Conservation (phyloP, 2,329 filamentous ascomycete genomes). For the Clonostachys rosea region DNA sequence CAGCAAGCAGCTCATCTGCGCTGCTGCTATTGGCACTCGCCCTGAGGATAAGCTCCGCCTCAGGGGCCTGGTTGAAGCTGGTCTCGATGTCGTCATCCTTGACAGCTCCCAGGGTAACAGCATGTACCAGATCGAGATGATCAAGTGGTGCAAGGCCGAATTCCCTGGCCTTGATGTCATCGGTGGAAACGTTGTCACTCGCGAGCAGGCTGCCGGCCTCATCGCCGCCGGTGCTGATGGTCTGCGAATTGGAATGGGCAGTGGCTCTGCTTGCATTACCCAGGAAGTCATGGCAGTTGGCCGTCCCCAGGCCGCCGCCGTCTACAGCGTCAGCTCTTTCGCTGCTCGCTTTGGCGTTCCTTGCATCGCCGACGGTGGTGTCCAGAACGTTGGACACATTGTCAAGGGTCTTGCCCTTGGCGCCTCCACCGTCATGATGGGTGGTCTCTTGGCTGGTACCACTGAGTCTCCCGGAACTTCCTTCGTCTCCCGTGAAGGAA, state of each 20-base stretch:
- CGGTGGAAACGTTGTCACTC: slow-evolving; percentile 96
- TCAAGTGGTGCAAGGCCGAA: slow-evolving; percentile 89
- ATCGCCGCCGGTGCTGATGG: slow-evolving; percentile 95
- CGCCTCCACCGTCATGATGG: slow-evolving; percentile 98
- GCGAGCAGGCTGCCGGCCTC: slow-evolving; percentile 87
- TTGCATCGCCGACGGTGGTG: slow-evolving; percentile 95
- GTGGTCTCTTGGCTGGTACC: slow-evolving; percentile 91
- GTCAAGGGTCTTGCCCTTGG: slow-evolving; percentile 96
- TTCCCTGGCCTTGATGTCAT: slow-evolving; percentile 90
- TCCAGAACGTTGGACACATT: slow-evolving; percentile 98
- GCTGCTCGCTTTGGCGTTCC: slow-evolving; percentile 92
- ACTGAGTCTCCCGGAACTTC: slow-evolving; percentile 97
- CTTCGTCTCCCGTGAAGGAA: slow-evolving; percentile 92
- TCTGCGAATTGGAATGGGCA: slow-evolving; percentile 97
- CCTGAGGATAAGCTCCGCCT: slow-evolving; percentile 88
- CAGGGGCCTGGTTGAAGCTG: slow-evolving; percentile 85
- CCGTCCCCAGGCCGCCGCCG: slow-evolving; percentile 88
- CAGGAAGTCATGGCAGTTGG: slow-evolving; percentile 99
- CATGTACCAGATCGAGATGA: slow-evolving; percentile 98
- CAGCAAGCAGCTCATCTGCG: slow-evolving; percentile 96
- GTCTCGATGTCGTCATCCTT: slow-evolving; percentile 89
- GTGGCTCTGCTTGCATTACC: slow-evolving; percentile 95
- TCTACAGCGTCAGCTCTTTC: slow-evolving; percentile 85
- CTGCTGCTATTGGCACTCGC: slow-evolving; percentile 91
- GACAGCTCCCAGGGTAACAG: slow-evolving; percentile 98